A percentile compares a stretch with the other conserved stretches of the same genome.
Evolutionary conservation across 2,329 filamentous ascomycete species (phyloP).

Genomic region (Tetracladium maxilliforme): DNA sequence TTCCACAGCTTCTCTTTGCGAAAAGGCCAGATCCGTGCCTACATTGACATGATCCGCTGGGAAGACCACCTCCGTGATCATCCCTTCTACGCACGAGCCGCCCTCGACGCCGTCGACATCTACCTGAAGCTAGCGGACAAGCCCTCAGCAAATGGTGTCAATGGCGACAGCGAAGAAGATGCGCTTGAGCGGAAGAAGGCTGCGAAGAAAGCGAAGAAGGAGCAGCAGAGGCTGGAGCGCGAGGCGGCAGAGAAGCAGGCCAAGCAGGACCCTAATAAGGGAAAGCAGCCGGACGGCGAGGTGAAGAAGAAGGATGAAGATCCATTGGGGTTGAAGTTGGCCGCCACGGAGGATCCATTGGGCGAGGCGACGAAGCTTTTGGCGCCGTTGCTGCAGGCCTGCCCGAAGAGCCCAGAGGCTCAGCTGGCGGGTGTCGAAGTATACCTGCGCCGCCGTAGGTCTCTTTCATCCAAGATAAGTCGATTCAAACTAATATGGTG

Average conservation of each 20-base stretch:
- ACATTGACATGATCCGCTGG: conserved; percentile 94
- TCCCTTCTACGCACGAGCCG: conserved; percentile 79
- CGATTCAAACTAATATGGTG: conserved; percentile 8
- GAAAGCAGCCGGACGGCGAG: conserved; percentile 44
- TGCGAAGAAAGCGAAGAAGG: conserved; percentile 78
- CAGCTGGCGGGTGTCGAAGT: conserved; percentile 87
- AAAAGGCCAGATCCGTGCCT: conserved; percentile 89
- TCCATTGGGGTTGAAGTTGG: conserved; percentile 66
- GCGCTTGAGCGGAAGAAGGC: conserved; percentile 70
- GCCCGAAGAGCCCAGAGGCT: conserved; percentile 64
- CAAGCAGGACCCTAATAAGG: conserved; percentile 78
- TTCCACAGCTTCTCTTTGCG: conserved; percentile 97
- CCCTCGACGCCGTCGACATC: conserved; percentile 64
- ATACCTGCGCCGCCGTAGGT: conserved; percentile 66
- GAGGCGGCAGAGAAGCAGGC: conserved; percentile 68
- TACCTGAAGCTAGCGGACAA: conserved; percentile 71
- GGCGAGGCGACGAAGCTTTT: conserved; percentile 82
- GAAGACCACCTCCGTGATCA: conserved; percentile 85
- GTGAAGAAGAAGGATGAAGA: conserved; percentile 83
- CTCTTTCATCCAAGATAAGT: not conserved
- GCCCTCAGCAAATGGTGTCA: conserved; percentile 49
- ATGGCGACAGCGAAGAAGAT: conserved; percentile 35
- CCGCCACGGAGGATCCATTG: conserved; percentile 69
- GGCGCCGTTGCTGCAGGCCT: conserved; percentile 65
- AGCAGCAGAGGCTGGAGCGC: conserved; percentile 58